Evolutionary conservation across 441 rosid species (phyloP).

Genomic region (Populus hybrid): DNA sequence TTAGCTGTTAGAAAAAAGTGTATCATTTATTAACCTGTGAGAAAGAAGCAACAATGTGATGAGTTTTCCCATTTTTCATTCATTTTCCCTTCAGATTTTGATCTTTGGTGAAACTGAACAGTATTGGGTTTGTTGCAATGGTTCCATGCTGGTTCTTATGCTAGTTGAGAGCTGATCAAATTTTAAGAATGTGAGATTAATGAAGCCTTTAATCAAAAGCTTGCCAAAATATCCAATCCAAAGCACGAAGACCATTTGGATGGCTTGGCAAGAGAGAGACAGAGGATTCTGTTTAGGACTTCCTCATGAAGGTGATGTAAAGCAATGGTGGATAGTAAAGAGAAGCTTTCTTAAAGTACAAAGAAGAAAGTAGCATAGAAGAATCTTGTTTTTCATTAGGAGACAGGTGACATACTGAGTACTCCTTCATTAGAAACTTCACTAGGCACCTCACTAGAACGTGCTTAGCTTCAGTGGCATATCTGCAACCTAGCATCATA

Average conservation of each 20-base stretch:
- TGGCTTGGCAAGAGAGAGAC: not conserved
- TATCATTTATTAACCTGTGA: not conserved
- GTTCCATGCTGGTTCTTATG: not conserved
- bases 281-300: slow-evolving; percentile 10
- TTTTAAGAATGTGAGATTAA: not conserved
- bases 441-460: not conserved
- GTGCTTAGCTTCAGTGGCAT: not conserved
- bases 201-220: not conserved
- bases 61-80: not conserved
- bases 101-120: not conserved
- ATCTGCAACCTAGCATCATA: not conserved
- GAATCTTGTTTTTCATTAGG: slow-evolving; percentile 31
- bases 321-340: slow-evolving; percentile 11
- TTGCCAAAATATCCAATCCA: not conserved
- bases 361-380: slow-evolving; percentile 19
- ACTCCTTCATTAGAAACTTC: not conserved
- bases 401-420: slow-evolving; percentile 16
- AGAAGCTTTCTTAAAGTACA: slow-evolving; percentile 11
- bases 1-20: not conserved
- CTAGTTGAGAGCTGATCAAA: not conserved
- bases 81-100: not conserved
- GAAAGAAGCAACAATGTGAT: not conserved
- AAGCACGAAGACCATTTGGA: not conserved
- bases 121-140: not conserved
- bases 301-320: slow-evolving; percentile 19